Base-by-base conservation (phyloP, 2,329 filamentous ascomycete genomes). In the Clathrospora elynae region DNA sequence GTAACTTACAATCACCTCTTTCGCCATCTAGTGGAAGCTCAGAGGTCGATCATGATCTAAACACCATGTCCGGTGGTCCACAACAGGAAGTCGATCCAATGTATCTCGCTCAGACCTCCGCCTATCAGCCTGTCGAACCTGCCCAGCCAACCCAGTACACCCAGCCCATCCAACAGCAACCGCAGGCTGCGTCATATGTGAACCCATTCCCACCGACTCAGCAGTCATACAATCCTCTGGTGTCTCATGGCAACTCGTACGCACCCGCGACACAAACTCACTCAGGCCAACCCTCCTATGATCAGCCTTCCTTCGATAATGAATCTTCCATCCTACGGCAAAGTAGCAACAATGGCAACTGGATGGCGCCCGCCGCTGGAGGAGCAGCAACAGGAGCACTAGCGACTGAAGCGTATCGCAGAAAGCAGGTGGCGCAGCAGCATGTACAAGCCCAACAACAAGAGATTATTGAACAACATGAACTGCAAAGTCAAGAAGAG, bases 1-100 rank as follows among this genome's bases (percentile, higher is more conserved):
- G 88, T 76, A 85, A 87, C 78, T 84, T 90, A 83, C 86, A 90
- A 73, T 84, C 82, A 67, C 83, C 87, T 67, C 77, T 85, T 67
- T 90, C 88, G 66, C 87, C 87, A 49, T 88, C 87, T 78, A 95
- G 88, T 78, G 83, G 85, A 71, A 89, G 85, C 71, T 91, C 88
- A 59, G 83, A 74, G 38, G 52, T 80, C 53, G 83, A 84, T 62
- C 76, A 78, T 65, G 80, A 84, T 63, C 70, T 82, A 60, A 76
- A 81, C 55, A 82, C 80, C 41, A 80, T 80, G 34, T 78, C 83
- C 18, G 78, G 76, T 30, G 78, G 76, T 28, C 68, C 82, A 7
- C 78, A 52, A 35, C 53, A 82, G 73, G 46, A 68, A 30, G 42
- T 47, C 14, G 50, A 62, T 33, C 53, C 55, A 19, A 49, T 49